Evolutionary conservation across 129 eudicot genomes (phyloP).

Genomic region (Flaveria ramosissima): DNA sequence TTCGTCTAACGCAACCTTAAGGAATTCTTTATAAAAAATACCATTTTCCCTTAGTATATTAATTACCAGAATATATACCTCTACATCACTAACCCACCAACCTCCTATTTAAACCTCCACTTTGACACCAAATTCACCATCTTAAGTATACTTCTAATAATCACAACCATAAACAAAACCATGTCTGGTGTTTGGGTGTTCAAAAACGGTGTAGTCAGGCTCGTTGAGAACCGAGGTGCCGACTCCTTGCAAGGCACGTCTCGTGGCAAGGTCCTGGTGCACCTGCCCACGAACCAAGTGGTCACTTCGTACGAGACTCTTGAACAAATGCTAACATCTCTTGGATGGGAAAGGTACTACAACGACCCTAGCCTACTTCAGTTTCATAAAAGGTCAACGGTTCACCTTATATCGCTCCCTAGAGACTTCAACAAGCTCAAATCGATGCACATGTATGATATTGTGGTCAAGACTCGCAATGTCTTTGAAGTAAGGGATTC

Average conservation of each 20-base stretch:
- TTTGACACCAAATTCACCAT: constrained; percentile 18
- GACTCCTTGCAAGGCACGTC: constrained; percentile 45
- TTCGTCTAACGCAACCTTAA: neutral
- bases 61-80: constrained; percentile 31
- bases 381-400: constrained; percentile 70
- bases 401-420: constrained; percentile 82
- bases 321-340: constrained; percentile 48
- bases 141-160: neutral
- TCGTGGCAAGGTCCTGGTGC: constrained; percentile 53
- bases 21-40: neutral
- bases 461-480: constrained; percentile 81
- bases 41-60: constrained; percentile 16
- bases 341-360: constrained; percentile 87
- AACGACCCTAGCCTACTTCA: constrained; percentile 72
- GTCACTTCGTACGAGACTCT: constrained; percentile 36
- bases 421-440: constrained; percentile 44
- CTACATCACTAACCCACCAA: constrained; percentile 6
- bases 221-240: constrained; percentile 63
- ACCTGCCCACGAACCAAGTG: constrained; percentile 53
- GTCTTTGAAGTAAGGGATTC: constrained; percentile 71
- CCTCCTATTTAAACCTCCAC: constrained; percentile 23
- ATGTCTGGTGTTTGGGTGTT: constrained; percentile 99
- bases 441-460: constrained; percentile 82
- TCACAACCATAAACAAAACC: neutral
- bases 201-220: constrained; percentile 77